Evolutionary conservation across 768 basidiomycete genomes (phyloP).

Genomic region (Trametes punicea): DNA sequence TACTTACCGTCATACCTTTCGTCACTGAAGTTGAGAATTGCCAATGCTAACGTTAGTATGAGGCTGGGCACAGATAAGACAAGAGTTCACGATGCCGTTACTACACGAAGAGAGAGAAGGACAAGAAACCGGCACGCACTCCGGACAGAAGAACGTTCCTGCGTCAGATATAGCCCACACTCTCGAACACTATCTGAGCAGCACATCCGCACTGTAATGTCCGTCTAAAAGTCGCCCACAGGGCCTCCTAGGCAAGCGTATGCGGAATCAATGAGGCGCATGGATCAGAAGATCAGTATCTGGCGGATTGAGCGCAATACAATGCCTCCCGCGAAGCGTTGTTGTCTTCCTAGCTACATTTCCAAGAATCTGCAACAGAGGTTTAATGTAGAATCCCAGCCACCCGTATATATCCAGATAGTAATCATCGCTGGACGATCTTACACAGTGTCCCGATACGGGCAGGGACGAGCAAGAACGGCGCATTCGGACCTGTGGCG

Average conservation of each 20-base stretch:
- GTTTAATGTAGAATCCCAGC: too few species aligned
- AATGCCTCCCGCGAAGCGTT: slow-evolving; percentile 3
- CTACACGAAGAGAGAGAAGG: background rate
- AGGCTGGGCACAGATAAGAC: too few species aligned
- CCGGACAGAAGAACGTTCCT: slow-evolving; percentile 1
- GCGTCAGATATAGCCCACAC: background rate
- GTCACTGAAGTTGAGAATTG: too few species aligned
- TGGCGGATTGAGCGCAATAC: too few species aligned
- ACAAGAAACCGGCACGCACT: background rate
- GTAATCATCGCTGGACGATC: background rate
- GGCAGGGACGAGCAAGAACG: background rate
- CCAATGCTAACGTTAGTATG: too few species aligned
- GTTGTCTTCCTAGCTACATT: too few species aligned
- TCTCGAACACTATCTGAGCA: background rate
- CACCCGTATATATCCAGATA: background rate
- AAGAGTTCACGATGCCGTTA: background rate
- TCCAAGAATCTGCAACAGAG: too few species aligned
- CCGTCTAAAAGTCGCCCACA: too few species aligned
- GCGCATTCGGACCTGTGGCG: slow-evolving; percentile 6
- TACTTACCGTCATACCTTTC: too few species aligned
- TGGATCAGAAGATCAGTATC: too few species aligned
- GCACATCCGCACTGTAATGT: background rate
- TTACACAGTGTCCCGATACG: background rate
- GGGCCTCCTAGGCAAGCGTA: too few species aligned
- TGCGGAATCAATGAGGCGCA: too few species aligned